A percentile compares a stretch with the other conserved stretches of the same genome.
phyloP scores from a whole-genome alignment of 352 stramenopile genomes.

The Globisporangium nagaii region DNA sequence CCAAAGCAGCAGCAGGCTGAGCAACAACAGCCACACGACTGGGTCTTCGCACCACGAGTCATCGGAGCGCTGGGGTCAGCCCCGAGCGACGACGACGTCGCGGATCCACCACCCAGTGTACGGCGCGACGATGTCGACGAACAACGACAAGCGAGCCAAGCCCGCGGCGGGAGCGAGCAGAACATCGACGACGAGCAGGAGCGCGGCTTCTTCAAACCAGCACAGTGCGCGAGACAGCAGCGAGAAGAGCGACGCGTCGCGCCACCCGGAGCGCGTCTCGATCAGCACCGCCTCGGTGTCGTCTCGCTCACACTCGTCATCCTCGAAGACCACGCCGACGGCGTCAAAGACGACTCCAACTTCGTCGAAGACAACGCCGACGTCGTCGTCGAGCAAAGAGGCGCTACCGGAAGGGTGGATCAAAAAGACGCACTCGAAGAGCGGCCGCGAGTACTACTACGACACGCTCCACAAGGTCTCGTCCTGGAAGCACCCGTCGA shows the following conservation, averaged over 20 bases:
- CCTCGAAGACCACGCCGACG: slow-evolving; percentile 2
- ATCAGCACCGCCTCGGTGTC: background rate
- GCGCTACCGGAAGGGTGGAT: slow-evolving; percentile 62
- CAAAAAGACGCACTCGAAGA: slow-evolving; percentile 69
- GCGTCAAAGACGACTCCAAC: slow-evolving; percentile 11
- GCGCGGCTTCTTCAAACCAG: slow-evolving; percentile 19
- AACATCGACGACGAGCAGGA: slow-evolving; percentile 11
- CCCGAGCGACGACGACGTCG: slow-evolving; percentile 23
- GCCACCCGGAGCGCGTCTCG: slow-evolving; percentile 21
- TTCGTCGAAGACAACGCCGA: background rate
- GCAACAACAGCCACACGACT: slow-evolving; percentile 37
- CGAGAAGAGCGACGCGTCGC: slow-evolving; percentile 28
- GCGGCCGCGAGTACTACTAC: slow-evolving; percentile 69
- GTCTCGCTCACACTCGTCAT: slow-evolving; percentile 1
- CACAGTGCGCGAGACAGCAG: slow-evolving; percentile 16
- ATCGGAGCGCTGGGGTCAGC: slow-evolving; percentile 48
- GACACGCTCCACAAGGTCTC: slow-evolving; percentile 65
- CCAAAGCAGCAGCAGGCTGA: slow-evolving; percentile 16
- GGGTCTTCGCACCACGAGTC: slow-evolving; percentile 16
- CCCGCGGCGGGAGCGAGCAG: slow-evolving; percentile 1
- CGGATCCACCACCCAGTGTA: slow-evolving; percentile 27
- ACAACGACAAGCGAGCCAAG: slow-evolving; percentile 20
- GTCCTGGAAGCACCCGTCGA: slow-evolving; percentile 64
- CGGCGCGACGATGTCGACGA: slow-evolving; percentile 32
- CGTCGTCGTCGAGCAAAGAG: slow-evolving; percentile 32